Base-by-base conservation (phyloP, 2,329 filamentous ascomycete species). In the Neoascochyta sp. region DNA sequence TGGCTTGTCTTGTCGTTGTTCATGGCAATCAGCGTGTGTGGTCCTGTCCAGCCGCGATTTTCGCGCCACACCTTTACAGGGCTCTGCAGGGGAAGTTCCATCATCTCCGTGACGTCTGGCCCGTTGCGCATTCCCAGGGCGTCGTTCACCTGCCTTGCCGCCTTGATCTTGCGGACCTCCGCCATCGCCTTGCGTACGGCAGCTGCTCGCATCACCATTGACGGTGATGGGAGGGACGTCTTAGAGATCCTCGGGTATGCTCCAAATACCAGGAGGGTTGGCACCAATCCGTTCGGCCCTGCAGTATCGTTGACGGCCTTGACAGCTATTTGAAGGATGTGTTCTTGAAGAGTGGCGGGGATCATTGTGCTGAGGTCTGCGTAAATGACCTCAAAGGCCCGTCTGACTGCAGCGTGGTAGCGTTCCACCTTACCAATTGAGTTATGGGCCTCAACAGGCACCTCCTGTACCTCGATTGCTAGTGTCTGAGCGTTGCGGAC, bases 361-460 rank as follows among this genome's bases (percentile, higher is more conserved):
- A 14, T 16, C 5, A 7, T 14, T 5, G 5, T 6, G 23, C 12
- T 14, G n/a, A 25, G 8, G 8, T 25, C 23, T 9, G 13, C 13
- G 5, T 8, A 6, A 6, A 25, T 9, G 13, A 29, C 16, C 15
- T 29, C 20, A 16, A 13, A 29, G 5, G 27, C n/a, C 5, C 27
- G 27, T 15, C 27, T 6, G 9, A 29, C 8, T 5, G 27, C 9
- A 5, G 18, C 27, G 15, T 29, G 27, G 15, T 29, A 29, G 12
- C 20, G 11, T 12, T 29, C 27, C n/a, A 29, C 27, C 12, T 22
- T 29, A 11, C 27, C 27, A 20, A 29, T 29, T 5, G 18, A 22
- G 8, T 14, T n/a, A 13, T 29, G 27, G 20, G 27, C 27, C 13
- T 29, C 27, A 9, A 23, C 13, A 13, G 27, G 27, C 6, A 29